A percentile compares a stretch with the other conserved stretches of the same genome.
phyloP scores from a whole-genome alignment of 352 stramenopile genomes.

The Elongisporangium undulatum region DNA sequence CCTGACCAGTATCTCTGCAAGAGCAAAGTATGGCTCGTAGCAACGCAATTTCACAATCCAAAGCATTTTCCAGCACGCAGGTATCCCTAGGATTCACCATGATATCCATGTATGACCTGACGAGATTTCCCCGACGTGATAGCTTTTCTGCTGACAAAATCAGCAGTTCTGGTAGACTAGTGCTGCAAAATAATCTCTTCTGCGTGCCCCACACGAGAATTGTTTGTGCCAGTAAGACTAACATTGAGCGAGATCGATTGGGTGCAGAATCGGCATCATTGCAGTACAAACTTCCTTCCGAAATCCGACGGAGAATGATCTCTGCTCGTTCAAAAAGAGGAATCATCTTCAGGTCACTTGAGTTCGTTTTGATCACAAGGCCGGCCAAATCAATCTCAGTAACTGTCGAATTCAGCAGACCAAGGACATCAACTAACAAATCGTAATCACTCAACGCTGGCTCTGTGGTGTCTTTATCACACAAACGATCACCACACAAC shows the following conservation, averaged over 20 bases:
- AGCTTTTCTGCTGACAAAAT: slow-evolving; percentile 13
- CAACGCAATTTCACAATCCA: slow-evolving; percentile 26
- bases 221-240: slow-evolving; percentile 26
- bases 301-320: slow-evolving; percentile 7
- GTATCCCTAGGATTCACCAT: slow-evolving; percentile 9
- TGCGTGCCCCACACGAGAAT: slow-evolving; percentile 35
- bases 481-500: not conserved
- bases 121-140: slow-evolving; percentile 1
- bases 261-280: not conserved
- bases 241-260: slow-evolving; percentile 8
- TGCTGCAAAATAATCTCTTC: slow-evolving; percentile 28
- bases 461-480: not conserved
- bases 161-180: slow-evolving; percentile 16
- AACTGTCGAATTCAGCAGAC: slow-evolving; percentile 22
- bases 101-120: slow-evolving; percentile 15
- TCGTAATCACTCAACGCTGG: slow-evolving; percentile 2
- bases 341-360: slow-evolving; percentile 14
- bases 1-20: slow-evolving; percentile 25
- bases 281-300: not conserved
- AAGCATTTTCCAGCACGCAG: slow-evolving; percentile 13
- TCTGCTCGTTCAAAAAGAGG: slow-evolving; percentile 21
- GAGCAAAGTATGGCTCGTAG: slow-evolving; percentile 24
- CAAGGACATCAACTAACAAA: slow-evolving; percentile 22
- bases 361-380: slow-evolving; percentile 13
- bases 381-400: slow-evolving; percentile 39